These are phyloP conservation scores for Gastrolobium villosum DNA, from an alignment of 306 rosid species.

Conservation along the genomic window DNA sequence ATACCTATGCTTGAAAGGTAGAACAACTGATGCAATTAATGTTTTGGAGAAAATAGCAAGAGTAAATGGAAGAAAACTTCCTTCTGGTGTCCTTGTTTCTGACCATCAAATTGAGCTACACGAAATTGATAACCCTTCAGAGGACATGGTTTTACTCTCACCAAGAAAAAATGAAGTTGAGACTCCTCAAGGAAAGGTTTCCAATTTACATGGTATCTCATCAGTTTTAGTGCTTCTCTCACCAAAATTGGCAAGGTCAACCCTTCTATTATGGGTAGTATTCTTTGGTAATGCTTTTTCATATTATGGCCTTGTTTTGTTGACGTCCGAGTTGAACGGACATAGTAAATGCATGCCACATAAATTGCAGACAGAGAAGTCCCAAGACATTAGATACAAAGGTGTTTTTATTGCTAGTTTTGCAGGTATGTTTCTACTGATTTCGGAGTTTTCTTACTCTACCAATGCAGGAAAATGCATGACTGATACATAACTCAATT, in stretches of 20 bases:
- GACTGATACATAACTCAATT: constrained; percentile 52
- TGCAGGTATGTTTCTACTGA: constrained; percentile 71
- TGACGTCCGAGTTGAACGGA: constrained; percentile 86
- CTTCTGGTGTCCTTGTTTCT: constrained; percentile 81
- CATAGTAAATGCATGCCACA: constrained; percentile 63
- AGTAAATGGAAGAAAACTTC: constrained; percentile 77
- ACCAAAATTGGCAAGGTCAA: constrained; percentile 73
- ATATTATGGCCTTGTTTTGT: constrained; percentile 94
- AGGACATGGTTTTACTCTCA: constrained; percentile 70
- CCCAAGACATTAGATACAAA: constrained; percentile 66
- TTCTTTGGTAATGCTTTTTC: constrained; percentile 97
- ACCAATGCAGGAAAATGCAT: constrained; percentile 42
- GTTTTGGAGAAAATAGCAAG: constrained; percentile 90
- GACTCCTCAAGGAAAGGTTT: constrained; percentile 50
- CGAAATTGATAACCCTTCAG: constrained; percentile 55
- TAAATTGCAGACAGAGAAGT: constrained; percentile 55
- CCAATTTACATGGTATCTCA: constrained; percentile 62
- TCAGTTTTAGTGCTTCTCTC: constrained; percentile 80
- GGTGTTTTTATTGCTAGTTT: constrained; percentile 87
- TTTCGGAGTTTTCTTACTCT: constrained; percentile 32
- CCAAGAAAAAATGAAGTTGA: constrained; percentile 49
- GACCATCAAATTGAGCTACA: constrained; percentile 65
- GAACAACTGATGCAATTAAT: constrained; percentile 73
- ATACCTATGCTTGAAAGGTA: constrained; percentile 79
- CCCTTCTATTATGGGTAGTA: constrained; percentile 90